Conservation (phyloP, 2,329 filamentous ascomycete genomes). For the Beauveria rudraprayagi region DNA sequence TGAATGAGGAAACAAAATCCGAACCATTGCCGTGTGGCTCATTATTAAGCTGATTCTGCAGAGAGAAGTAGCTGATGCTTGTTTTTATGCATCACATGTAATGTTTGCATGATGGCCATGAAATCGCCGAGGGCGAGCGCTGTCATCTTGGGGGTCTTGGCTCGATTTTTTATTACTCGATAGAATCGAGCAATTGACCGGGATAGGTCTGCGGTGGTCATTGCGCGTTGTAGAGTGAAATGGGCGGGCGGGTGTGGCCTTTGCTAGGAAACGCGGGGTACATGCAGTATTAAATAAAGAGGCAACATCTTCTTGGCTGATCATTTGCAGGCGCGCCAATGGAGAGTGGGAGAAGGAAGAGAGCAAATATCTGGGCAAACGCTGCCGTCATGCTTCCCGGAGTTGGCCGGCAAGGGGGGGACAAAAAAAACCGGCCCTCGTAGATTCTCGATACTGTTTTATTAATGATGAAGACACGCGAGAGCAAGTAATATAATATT, state of each 20-base stretch:
- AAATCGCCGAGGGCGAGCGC: not conserved
- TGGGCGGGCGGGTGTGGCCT: not conserved
- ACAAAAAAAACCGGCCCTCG: no score
- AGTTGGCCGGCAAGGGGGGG: not conserved
- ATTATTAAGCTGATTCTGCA: not conserved
- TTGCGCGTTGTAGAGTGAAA: not conserved
- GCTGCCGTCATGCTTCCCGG: not conserved
- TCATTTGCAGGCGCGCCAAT: not conserved
- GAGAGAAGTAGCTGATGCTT: not conserved
- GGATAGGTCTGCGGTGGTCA: not conserved
- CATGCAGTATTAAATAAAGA: not conserved
- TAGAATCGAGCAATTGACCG: slow-evolving; percentile 6
- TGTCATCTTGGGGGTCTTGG: not conserved
- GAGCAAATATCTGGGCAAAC: not conserved
- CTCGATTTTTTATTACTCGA: slow-evolving; percentile 6
- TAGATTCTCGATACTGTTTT: no score
- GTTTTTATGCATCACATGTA: not conserved
- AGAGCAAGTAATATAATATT: no score
- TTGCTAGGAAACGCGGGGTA: not conserved
- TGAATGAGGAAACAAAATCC: not conserved
- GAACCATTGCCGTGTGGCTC: not conserved
- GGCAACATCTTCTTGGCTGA: not conserved
- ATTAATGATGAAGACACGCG: no score
- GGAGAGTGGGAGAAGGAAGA: not conserved
- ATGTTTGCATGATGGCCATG: not conserved